phyloP scores from a whole-genome alignment of 2,329 filamentous ascomycete genomes.

The Lachnum nothofagi region DNA sequence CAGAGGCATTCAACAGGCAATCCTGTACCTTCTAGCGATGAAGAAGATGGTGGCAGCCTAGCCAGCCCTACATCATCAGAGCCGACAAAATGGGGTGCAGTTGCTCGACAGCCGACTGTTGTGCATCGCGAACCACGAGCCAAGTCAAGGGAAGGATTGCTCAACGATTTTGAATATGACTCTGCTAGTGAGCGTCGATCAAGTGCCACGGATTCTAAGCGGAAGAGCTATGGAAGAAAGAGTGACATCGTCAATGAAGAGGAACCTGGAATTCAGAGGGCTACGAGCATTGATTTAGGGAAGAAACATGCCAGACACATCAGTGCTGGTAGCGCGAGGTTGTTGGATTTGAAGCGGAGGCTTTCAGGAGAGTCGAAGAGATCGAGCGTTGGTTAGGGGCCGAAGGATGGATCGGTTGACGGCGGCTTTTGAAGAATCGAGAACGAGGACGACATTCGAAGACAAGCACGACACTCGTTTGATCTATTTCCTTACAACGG shows the following conservation, averaged over 20 bases:
- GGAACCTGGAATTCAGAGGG: constrained; percentile 48
- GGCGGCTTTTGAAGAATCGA: constrained; percentile 7
- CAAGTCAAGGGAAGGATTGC: constrained; percentile 57
- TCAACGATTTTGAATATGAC: constrained; percentile 29
- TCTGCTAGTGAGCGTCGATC: constrained; percentile 12
- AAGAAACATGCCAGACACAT: constrained; percentile 64
- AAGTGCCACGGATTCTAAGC: constrained; percentile 34
- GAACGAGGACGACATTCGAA: constrained; percentile 19
- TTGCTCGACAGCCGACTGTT: constrained; percentile 52
- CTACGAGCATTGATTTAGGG: constrained; percentile 61
- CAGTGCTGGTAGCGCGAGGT: constrained; percentile 71
- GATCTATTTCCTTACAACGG: constrained; percentile 22
- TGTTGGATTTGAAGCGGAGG: constrained; percentile 61
- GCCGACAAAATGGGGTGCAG: constrained; percentile 32
- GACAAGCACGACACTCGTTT: constrained; percentile 33
- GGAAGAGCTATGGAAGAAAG: constrained; percentile 17
- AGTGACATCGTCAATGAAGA: constrained; percentile 16
- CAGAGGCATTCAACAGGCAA: constrained; percentile 42
- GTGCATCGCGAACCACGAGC: constrained; percentile 53
- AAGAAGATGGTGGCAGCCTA: constrained; percentile 46
- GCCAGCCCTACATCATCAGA: constrained; percentile 23
- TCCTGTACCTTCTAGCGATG: constrained; percentile 52
- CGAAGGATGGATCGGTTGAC: constrained; percentile 5
- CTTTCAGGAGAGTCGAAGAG: constrained; percentile 48
- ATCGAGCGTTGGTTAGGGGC: constrained; percentile 26